Conservation (phyloP, 805 yeast genomes). For the Pichia exigua region DNA sequence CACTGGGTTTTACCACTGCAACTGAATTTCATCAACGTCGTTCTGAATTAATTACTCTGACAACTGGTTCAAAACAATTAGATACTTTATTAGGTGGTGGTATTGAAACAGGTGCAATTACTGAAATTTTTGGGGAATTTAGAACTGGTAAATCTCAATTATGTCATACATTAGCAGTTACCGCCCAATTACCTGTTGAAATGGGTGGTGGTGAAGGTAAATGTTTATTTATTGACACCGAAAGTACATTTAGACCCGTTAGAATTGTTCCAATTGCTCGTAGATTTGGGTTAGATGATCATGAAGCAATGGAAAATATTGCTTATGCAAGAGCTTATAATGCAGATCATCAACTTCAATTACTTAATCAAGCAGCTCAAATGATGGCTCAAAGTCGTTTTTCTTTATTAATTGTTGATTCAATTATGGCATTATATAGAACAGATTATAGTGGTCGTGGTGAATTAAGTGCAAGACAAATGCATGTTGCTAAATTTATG, state of each 20-base stretch:
- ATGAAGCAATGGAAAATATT: slow-evolving; percentile 91
- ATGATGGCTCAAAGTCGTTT: slow-evolving; percentile 96
- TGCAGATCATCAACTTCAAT: slow-evolving; percentile 89
- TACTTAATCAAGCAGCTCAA: slow-evolving; percentile 82
- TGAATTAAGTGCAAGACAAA: slow-evolving; percentile 89
- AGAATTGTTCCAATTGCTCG: slow-evolving; percentile 84
- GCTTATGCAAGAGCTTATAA: slow-evolving; percentile 97
- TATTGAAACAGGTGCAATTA: slow-evolving; percentile 92
- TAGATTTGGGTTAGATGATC: slow-evolving; percentile 85
- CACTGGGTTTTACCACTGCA: slow-evolving; percentile 96
- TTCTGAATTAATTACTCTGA: slow-evolving; percentile 82
- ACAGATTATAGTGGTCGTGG: slow-evolving; percentile 95
- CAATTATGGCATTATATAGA: slow-evolving; percentile 92
- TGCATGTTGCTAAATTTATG: slow-evolving; percentile 90
- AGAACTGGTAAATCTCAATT: slow-evolving; percentile 96
- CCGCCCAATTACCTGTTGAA: slow-evolving; percentile 92
- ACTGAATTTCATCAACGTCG: slow-evolving; percentile 87
- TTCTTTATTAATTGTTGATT: slow-evolving; percentile 86
- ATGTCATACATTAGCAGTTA: slow-evolving; percentile 93
- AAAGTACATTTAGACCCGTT: slow-evolving; percentile 92
- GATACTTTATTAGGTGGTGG: slow-evolving; percentile 96
- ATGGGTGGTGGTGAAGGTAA: slow-evolving; percentile 99
- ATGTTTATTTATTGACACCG: slow-evolving; percentile 92
- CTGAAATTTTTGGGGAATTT: slow-evolving; percentile 95
- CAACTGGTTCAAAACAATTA: slow-evolving; percentile 91